phyloP scores from a whole-genome alignment of 2,329 filamentous ascomycete genomes.

The Colletotrichum sp. region DNA sequence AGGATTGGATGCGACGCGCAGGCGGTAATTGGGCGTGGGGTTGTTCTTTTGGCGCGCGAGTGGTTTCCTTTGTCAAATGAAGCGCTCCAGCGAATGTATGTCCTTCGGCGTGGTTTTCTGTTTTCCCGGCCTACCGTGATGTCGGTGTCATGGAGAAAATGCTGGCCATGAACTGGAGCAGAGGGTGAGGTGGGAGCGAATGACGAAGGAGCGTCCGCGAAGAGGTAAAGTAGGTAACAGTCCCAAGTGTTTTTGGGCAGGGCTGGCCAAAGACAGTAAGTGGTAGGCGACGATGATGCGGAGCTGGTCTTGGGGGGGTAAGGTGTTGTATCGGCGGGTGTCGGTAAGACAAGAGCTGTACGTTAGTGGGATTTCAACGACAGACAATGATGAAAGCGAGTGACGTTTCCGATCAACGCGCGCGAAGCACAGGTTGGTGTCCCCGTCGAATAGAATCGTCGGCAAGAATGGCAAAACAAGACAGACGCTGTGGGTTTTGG shows the following conservation, averaged over 20 bases:
- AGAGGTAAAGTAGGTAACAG: background rate
- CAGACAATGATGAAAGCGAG: constrained; percentile 17
- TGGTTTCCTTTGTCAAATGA: constrained; percentile 13
- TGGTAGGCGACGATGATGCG: constrained; percentile 17
- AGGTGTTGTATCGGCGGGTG: background rate
- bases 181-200: background rate
- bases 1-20: constrained; percentile 18
- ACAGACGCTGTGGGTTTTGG: background rate
- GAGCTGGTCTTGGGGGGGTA: constrained; percentile 7
- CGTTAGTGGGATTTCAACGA: constrained; percentile 21
- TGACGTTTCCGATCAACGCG: constrained; percentile 17
- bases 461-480: background rate
- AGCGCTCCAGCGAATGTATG: background rate
- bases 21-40: constrained; percentile 19
- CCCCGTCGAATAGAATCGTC: background rate
- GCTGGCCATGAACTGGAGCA: background rate
- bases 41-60: constrained; percentile 9
- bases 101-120: background rate
- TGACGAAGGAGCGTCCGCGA: background rate
- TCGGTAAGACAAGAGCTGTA: constrained; percentile 19
- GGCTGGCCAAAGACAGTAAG: constrained; percentile 4
- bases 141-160: constrained; percentile 2
- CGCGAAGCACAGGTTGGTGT: background rate
- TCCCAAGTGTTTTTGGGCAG: background rate
- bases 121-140: background rate